Evolutionary conservation across 768 basidiomycete species (phyloP).

Genomic region (Mycena haematopus): DNA sequence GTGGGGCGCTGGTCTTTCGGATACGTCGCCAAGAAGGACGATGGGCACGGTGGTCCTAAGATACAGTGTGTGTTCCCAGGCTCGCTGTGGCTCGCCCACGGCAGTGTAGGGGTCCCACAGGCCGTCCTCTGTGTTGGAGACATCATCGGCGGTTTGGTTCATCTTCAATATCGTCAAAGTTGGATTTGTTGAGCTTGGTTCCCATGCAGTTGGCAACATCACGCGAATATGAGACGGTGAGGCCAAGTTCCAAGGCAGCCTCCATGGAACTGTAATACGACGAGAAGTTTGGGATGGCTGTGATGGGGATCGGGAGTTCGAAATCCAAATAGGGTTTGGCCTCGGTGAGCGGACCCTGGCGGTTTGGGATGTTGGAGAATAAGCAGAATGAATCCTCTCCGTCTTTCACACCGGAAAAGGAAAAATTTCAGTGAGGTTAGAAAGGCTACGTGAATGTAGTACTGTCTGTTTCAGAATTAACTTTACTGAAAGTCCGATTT

Average conservation of each 20-base stretch:
- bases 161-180: neutral
- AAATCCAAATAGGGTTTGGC: conserved; percentile 3
- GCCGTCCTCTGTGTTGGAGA: neutral
- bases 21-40: neutral
- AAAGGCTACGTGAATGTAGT: too few relatives aligned
- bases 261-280: conserved; percentile 9
- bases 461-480: too few relatives aligned
- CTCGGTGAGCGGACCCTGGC: neutral
- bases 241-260: neutral
- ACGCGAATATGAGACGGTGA: neutral
- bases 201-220: conserved; percentile 6
- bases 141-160: too few relatives aligned
- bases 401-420: too few relatives aligned
- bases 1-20: neutral
- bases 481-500: too few relatives aligned
- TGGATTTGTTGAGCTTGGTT: neutral
- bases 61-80: neutral
- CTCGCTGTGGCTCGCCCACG: neutral
- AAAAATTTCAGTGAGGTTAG: too few relatives aligned
- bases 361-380: neutral
- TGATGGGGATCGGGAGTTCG: conserved; percentile 2
- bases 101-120: conserved; percentile 16
- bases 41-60: neutral
- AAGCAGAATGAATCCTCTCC: too few relatives aligned
- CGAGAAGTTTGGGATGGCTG: neutral